Percentiles rank a stretch among this genome's conserved stretches.
Evolutionary conservation across 345 rosid genomes (phyloP).

Genomic region (Gossypium arboreum): DNA sequence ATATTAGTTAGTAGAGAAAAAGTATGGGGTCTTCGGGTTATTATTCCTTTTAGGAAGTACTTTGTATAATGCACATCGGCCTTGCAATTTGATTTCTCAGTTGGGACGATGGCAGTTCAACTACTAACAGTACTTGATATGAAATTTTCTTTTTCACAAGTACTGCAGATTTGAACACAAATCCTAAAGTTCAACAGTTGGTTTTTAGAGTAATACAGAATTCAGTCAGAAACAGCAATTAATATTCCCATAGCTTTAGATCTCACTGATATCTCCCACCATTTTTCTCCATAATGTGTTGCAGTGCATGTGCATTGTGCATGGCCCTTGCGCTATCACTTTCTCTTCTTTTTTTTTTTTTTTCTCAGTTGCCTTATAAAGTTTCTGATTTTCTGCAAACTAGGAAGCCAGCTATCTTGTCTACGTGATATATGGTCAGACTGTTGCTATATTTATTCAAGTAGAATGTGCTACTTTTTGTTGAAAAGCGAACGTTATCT

Average conservation of each 20-base stretch:
- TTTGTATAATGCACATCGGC: not conserved
- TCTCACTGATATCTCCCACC: not conserved
- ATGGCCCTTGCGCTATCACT: not conserved
- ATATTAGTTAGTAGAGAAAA: not conserved
- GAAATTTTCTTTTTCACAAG: not conserved
- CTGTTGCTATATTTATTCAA: not conserved
- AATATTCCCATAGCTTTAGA: not conserved
- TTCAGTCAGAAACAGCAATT: conserved; percentile 2
- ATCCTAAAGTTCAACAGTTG: not conserved
- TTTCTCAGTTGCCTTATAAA: not conserved
- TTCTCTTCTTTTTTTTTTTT: not conserved
- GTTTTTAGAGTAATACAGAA: not conserved
- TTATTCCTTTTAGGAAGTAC: not conserved
- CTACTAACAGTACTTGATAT: not conserved
- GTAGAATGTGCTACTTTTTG: not conserved
- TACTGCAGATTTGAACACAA: not conserved
- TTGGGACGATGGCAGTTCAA: conserved; percentile 1
- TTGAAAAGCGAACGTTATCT: not conserved
- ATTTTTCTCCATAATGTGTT: not conserved
- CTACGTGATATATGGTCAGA: not conserved
- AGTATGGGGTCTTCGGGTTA: not conserved
- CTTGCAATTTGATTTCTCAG: not conserved
- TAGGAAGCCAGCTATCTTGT: not conserved
- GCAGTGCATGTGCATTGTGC: not conserved
- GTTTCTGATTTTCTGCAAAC: not conserved